phyloP scores from a whole-genome alignment of 345 rosid genomes.

The Lumnitzera littorea region DNA sequence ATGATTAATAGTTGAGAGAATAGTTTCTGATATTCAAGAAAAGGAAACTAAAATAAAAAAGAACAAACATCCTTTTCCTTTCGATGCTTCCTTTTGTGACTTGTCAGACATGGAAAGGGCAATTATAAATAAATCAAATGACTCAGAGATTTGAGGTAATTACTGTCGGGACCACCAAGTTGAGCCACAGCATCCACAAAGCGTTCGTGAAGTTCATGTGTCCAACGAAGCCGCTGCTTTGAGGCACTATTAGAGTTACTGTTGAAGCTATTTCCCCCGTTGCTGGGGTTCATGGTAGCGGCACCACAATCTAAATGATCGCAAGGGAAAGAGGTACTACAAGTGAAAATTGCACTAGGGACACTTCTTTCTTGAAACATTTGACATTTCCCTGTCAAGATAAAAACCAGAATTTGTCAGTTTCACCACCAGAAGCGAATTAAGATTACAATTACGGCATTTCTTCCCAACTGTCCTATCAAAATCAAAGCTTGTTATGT shows the following conservation, averaged over 20 bases:
- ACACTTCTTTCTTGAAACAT: constrained; percentile 36
- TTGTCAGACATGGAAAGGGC: background rate
- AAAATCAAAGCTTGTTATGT: no score
- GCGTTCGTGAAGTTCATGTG: constrained; percentile 89
- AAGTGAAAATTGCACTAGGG: constrained; percentile 30
- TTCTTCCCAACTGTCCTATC: background rate
- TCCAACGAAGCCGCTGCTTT: constrained; percentile 87
- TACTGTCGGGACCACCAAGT: constrained; percentile 96
- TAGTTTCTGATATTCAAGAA: background rate
- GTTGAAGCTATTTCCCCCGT: constrained; percentile 45
- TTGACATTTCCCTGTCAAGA: constrained; percentile 26
- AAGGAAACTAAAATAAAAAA: background rate
- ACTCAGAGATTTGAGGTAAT: constrained; percentile 17
- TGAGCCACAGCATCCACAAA: constrained; percentile 94
- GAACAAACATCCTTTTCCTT: background rate
- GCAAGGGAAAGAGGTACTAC: constrained; percentile 35
- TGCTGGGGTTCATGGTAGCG: constrained; percentile 50
- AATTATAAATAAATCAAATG: background rate
- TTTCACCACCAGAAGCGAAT: background rate
- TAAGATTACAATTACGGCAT: background rate
- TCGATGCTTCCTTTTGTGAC: background rate
- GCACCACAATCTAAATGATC: constrained; percentile 38
- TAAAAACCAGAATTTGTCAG: constrained; percentile 5
- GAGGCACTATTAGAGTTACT: constrained; percentile 72
- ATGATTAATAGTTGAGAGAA: no score